Base-by-base conservation (phyloP, 768 basidiomycete genomes). In the Kwoniella europaea region DNA sequence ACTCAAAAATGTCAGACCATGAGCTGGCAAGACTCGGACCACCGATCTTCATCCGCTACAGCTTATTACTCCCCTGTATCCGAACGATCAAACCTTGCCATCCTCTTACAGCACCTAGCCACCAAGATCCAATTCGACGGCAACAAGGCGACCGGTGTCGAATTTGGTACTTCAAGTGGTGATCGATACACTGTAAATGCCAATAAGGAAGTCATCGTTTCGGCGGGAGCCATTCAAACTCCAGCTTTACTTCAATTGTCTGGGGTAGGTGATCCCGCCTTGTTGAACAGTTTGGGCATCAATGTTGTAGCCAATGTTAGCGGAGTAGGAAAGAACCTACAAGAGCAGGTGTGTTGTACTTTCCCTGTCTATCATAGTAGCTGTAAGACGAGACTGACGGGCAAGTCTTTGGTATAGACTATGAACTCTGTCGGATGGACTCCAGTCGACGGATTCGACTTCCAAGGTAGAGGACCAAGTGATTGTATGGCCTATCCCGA, bases 191-290 rank as follows among this genome's bases (percentile, higher is more conserved):
- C 85, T 4, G 86, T 89, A 59, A 85, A 83, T 18, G 89, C 89
- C 12, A 85, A 80, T 71, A 88, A 87, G 79, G 90, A 90, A 78
- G 89, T 89, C 54, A 86, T 90, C 63, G 73, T 88, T 16, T 83
- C 82, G 60, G 84, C 84, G 12, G 86, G 87, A 5, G 80, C 86
- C 0, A 76, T 87, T 55, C 84, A 86, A 68, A 86, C 86, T 2
- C 85, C 87, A 1, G 86, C 88, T 73, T 81, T 90, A 7, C 86
- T 89, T 79, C 87, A 89, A 75, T 82, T 89, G 2, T 90, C 90
- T 0, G 93, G 93, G 10, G 84, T 94, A 55, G 93, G 92, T 2
- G 90, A 91, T 52, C 85, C 86, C 1, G 84, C 85, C 1, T 85
- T 91, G 12, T 85, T 93, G 44, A 74, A 84, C 12, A 79, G 85